phyloP scores from a whole-genome alignment of 768 basidiomycete species.

The Infundibulicybe gibba region DNA sequence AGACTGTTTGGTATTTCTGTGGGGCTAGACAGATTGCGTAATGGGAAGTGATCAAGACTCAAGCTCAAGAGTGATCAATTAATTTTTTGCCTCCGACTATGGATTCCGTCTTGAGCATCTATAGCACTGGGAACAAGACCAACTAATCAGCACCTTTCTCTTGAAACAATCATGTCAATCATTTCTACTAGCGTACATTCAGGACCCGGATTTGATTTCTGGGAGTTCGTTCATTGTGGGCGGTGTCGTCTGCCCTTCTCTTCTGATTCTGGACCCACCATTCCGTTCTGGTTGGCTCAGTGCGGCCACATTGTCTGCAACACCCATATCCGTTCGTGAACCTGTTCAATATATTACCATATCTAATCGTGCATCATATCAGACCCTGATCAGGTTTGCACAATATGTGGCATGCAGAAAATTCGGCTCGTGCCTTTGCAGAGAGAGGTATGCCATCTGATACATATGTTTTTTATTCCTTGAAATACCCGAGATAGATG shows the following conservation, averaged over 20 bases:
- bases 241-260: constrained; percentile 68
- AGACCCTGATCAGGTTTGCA: constrained; percentile 75
- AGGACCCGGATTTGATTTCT: constrained; percentile 55
- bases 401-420: constrained; percentile 55
- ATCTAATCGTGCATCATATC: background rate
- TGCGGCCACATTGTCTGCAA: constrained; percentile 88
- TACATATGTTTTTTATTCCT: constrained; percentile 1
- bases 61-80: no score
- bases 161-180: no score
- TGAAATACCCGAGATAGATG: constrained; percentile 42
- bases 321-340: constrained; percentile 67
- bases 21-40: no score
- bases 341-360: background rate
- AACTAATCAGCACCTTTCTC: no score
- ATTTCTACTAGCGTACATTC: constrained; percentile 35
- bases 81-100: no score
- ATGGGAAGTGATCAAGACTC: no score
- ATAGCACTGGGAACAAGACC: no score
- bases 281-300: constrained; percentile 88
- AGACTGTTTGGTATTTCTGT: no score
- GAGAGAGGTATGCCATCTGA: constrained; percentile 59
- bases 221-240: constrained; percentile 75
- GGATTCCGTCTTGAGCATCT: no score
- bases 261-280: constrained; percentile 45
- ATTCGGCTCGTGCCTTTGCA: constrained; percentile 75